phyloP scores from a whole-genome alignment of 2,329 filamentous ascomycete genomes.

The Colletotrichum filicis region DNA sequence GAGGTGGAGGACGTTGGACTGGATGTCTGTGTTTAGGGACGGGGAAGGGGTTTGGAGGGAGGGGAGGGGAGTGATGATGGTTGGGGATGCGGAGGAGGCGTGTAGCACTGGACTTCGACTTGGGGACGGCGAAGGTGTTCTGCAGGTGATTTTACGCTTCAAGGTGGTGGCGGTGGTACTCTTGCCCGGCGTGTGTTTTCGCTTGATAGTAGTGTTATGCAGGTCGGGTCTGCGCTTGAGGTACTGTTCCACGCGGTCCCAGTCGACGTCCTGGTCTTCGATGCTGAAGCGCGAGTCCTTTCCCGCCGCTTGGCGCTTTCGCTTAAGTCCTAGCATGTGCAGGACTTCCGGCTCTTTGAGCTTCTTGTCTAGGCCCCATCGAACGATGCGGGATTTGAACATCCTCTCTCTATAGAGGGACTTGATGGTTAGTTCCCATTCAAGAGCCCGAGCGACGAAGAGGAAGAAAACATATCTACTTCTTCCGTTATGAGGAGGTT shows the following conservation, averaged over 20 bases:
- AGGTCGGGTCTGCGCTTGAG: slow-evolving; percentile 14
- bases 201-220: background rate
- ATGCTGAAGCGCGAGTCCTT: slow-evolving; percentile 10
- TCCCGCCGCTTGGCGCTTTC: background rate
- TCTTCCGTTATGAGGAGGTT: too few species aligned
- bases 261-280: slow-evolving; percentile 5
- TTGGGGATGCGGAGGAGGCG: background rate
- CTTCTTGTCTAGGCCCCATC: background rate
- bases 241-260: background rate
- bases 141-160: background rate
- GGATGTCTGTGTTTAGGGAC: background rate
- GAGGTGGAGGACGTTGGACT: background rate
- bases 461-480: too few species aligned
- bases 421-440: background rate
- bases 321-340: background rate
- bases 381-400: background rate
- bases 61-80: background rate
- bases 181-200: background rate
- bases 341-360: background rate
- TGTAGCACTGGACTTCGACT: background rate
- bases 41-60: background rate
- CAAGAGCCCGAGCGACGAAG: too few species aligned
- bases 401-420: background rate
- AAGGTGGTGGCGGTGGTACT: background rate
- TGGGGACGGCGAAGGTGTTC: background rate